A percentile compares a stretch with the other conserved stretches of the same genome.
Evolutionary conservation across 2,329 filamentous ascomycete species (phyloP).

Genomic region (Boeremia exigua): DNA sequence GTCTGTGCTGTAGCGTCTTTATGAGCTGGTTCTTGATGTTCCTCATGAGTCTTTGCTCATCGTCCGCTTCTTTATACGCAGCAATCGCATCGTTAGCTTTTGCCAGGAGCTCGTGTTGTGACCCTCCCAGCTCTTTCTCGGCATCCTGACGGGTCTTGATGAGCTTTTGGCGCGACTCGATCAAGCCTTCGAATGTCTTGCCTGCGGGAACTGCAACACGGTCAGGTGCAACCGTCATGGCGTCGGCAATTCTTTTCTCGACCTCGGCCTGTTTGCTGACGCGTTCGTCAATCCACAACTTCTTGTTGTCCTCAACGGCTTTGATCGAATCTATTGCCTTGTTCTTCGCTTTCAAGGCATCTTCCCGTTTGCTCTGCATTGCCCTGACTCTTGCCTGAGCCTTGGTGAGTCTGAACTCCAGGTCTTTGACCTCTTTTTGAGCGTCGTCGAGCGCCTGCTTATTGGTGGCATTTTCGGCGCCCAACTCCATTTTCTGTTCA

Average conservation of each 20-base stretch:
- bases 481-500: conserved; percentile 52
- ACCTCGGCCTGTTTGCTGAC: conserved; percentile 37
- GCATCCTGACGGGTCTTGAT: conserved; percentile 32
- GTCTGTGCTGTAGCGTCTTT: conserved; percentile 70
- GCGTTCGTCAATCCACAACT: conserved; percentile 33
- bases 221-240: conserved; percentile 25
- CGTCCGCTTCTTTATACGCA: conserved; percentile 26
- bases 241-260: conserved; percentile 26
- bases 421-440: conserved; percentile 30
- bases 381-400: conserved; percentile 38
- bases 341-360: conserved; percentile 53
- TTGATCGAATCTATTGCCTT: conserved; percentile 45
- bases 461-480: conserved; percentile 39
- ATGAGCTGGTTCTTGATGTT: conserved; percentile 51
- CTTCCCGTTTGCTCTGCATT: conserved; percentile 39
- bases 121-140: conserved; percentile 44
- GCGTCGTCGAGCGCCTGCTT: conserved; percentile 43
- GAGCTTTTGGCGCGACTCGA: conserved; percentile 39
- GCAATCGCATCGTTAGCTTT: conserved; percentile 40
- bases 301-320: conserved; percentile 38
- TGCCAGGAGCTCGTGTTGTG: conserved; percentile 36
- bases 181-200: conserved; percentile 41
- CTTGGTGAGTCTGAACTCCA: conserved; percentile 33
- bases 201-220: conserved; percentile 41
- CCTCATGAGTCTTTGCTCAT: conserved; percentile 26